Conservation (phyloP, 495 filamentous ascomycete species). For the Podospora sp. region DNA sequence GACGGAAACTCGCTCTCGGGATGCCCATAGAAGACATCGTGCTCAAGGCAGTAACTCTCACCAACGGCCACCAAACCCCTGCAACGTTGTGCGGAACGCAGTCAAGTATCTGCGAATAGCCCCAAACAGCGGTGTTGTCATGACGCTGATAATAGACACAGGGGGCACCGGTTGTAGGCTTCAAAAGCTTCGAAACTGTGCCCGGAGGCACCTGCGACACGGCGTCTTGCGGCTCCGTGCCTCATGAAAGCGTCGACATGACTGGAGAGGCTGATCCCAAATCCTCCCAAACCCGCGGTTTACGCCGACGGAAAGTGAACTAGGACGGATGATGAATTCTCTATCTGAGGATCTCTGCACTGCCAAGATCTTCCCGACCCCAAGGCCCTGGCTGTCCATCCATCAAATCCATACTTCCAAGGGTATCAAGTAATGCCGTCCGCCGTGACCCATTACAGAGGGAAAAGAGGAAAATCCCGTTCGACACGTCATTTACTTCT, state of each 20-base stretch:
- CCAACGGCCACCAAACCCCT: too few relatives aligned
- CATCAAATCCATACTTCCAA: not conserved
- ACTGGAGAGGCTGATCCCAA: too few relatives aligned
- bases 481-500: conserved; percentile 23
- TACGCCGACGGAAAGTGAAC: too few relatives aligned
- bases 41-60: too few relatives aligned
- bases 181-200: not conserved
- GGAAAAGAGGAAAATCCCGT: conserved; percentile 3
- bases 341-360: not conserved
- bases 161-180: not conserved
- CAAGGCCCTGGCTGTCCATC: not conserved
- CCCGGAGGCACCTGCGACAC: not conserved
- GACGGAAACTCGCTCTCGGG: too few relatives aligned
- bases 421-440: conserved; percentile 22
- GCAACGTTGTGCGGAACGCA: not conserved
- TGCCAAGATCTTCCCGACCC: not conserved
- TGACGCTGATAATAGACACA: not conserved
- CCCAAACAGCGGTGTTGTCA: not conserved
- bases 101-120: not conserved
- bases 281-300: too few relatives aligned
- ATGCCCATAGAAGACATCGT: too few relatives aligned
- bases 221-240: not conserved
- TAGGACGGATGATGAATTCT: not conserved
- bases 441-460: not conserved
- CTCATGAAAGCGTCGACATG: too few relatives aligned